Percentiles rank a stretch among this genome's conserved stretches.
Evolutionary conservation across 345 rosid genomes (phyloP).

Genomic region (Aquilaria yunnanensis): DNA sequence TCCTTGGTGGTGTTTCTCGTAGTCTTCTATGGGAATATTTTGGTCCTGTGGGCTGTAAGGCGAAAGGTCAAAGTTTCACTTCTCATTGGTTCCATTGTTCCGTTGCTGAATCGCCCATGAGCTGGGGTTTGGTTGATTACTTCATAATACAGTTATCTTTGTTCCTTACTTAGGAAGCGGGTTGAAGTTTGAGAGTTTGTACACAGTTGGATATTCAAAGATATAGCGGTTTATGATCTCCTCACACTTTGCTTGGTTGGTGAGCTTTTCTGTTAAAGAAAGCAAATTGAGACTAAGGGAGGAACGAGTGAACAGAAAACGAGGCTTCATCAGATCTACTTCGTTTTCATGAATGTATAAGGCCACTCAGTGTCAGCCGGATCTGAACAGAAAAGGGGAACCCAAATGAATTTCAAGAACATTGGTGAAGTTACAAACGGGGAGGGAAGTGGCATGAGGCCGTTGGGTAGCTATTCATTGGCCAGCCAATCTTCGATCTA

Average conservation of each 20-base stretch:
- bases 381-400: slow-evolving; percentile 39
- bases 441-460: slow-evolving; percentile 33
- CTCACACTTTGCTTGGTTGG: slow-evolving; percentile 12
- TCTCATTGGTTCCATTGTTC: slow-evolving; percentile 6
- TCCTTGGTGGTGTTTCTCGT: too few species aligned
- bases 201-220: slow-evolving; percentile 1
- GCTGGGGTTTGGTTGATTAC: background rate
- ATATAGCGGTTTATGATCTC: slow-evolving; percentile 7
- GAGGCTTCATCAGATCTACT: slow-evolving; percentile 12
- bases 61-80: background rate
- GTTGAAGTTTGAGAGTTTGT: background rate
- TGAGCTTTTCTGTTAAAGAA: slow-evolving; percentile 16
- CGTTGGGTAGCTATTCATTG: slow-evolving; percentile 37
- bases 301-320: background rate
- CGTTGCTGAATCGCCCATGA: background rate
- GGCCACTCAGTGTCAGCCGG: slow-evolving; percentile 9
- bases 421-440: slow-evolving; percentile 32
- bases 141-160: background rate
- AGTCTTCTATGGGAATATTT: too few species aligned
- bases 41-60: background rate
- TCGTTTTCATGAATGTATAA: slow-evolving; percentile 12
- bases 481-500: slow-evolving; percentile 71
- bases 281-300: background rate
- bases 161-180: slow-evolving; percentile 3
- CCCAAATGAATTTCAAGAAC: slow-evolving; percentile 66